These are phyloP conservation scores for Arachnopeziza araneosa DNA, from an alignment of 2,329 filamentous ascomycete genomes.

Conservation along the genomic window DNA sequence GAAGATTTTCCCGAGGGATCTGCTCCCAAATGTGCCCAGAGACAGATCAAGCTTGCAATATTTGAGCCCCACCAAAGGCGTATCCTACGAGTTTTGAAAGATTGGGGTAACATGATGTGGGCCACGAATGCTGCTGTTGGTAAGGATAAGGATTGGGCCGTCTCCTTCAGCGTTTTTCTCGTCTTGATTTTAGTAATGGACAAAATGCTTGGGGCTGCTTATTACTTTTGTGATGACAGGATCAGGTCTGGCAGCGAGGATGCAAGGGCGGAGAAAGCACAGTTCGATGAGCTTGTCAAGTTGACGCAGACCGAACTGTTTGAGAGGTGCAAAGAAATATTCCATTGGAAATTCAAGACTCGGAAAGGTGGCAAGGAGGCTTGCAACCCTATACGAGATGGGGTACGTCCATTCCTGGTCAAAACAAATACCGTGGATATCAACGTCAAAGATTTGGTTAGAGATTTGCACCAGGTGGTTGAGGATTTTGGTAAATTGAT, in stretches of 20 bases:
- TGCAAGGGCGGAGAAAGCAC: conserved; percentile 16
- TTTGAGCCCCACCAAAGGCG: conserved; percentile 25
- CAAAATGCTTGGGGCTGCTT: conserved; percentile 21
- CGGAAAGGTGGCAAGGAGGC: conserved; percentile 29
- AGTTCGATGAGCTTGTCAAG: conserved; percentile 20
- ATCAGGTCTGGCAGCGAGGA: conserved; percentile 21
- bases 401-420: conserved; percentile 21
- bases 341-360: conserved; percentile 31
- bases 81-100: conserved; percentile 24
- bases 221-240: conserved; percentile 21
- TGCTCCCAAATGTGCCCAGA: conserved; percentile 24
- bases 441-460: conserved; percentile 19
- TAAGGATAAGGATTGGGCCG: conserved; percentile 29
- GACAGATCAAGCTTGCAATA: conserved; percentile 30
- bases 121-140: conserved; percentile 19
- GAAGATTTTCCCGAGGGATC: conserved; percentile 22
- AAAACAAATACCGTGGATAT: conserved; percentile 18
- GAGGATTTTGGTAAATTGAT: conserved; percentile 23
- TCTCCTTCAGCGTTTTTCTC: conserved; percentile 27
- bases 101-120: conserved; percentile 30
- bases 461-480: conserved; percentile 20
- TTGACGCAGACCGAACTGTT: conserved; percentile 28
- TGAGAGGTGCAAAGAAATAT: conserved; percentile 30
- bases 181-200: conserved; percentile 26
- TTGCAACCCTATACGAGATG: conserved; percentile 30